Evolutionary conservation across 176 grass and related monocot species (phyloP).

Genomic region (Bonia amplexicaulis): DNA sequence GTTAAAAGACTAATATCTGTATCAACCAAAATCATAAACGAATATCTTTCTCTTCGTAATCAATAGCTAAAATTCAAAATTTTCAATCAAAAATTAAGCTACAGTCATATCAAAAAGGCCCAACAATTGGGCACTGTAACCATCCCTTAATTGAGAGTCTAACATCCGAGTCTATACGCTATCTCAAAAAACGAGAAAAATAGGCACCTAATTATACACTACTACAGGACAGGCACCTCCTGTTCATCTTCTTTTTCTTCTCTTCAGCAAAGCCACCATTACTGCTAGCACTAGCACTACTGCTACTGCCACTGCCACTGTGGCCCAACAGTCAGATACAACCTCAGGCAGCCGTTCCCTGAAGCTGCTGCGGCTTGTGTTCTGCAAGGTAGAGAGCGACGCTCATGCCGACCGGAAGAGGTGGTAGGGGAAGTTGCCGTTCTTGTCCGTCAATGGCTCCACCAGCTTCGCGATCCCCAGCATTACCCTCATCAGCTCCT

Average conservation of each 20-base stretch:
- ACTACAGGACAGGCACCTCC: background rate
- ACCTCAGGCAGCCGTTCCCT: background rate
- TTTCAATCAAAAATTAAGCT: too few species aligned
- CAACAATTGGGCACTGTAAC: background rate
- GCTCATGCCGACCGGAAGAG: constrained; percentile 25
- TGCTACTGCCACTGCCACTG: background rate
- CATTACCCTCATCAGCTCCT: constrained; percentile 50
- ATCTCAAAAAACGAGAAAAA: background rate
- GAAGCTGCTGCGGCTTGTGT: background rate
- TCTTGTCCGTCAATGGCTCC: constrained; percentile 49
- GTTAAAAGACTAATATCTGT: too few species aligned
- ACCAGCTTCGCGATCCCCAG: constrained; percentile 49
- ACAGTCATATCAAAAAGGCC: too few species aligned
- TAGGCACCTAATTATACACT: background rate
- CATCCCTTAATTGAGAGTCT: background rate
- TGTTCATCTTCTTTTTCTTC: background rate
- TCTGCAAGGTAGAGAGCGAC: background rate
- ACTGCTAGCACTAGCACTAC: background rate
- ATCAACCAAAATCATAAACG: too few species aligned
- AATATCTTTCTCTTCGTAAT: too few species aligned
- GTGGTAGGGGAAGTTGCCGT: constrained; percentile 55
- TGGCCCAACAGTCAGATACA: constrained; percentile 17
- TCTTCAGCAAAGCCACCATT: background rate
- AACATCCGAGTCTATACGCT: background rate
- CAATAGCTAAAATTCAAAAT: too few species aligned